Conservation (phyloP, 257 asterid genomes). For the Solanum habrochaites region DNA sequence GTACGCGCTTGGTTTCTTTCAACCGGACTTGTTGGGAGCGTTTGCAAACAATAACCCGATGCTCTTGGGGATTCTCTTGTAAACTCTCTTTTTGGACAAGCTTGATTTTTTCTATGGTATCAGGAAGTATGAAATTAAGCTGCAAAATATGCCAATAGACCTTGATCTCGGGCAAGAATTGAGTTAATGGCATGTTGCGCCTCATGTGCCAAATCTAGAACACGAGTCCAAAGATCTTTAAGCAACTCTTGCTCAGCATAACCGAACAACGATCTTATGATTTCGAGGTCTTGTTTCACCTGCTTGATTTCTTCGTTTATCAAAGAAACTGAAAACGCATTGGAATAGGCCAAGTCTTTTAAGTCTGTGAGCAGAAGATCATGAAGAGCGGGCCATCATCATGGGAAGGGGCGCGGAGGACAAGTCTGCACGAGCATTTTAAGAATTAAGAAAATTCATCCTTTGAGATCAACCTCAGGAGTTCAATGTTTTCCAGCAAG, state of each 20-base stretch:
- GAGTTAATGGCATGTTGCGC: not conserved
- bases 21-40: not conserved
- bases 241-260: not conserved
- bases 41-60: not conserved
- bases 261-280: not conserved
- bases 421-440: not conserved
- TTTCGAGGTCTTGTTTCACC: not conserved
- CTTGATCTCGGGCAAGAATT: not conserved
- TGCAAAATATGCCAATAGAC: too few species aligned
- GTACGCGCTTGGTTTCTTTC: not conserved
- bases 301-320: not conserved
- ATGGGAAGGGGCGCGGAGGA: not conserved
- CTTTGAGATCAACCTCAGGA: not conserved
- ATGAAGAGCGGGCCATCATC: not conserved
- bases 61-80: not conserved
- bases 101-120: not conserved
- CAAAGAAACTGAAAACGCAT: not conserved
- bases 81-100: not conserved
- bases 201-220: not conserved
- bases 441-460: not conserved
- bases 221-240: not conserved
- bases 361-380: not conserved
- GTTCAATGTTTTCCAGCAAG: not conserved
- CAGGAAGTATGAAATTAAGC: not conserved
- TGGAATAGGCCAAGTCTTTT: not conserved